These are phyloP conservation scores for Nasturtium officinale DNA, from an alignment of 345 rosid genomes.

Conservation along the genomic window DNA sequence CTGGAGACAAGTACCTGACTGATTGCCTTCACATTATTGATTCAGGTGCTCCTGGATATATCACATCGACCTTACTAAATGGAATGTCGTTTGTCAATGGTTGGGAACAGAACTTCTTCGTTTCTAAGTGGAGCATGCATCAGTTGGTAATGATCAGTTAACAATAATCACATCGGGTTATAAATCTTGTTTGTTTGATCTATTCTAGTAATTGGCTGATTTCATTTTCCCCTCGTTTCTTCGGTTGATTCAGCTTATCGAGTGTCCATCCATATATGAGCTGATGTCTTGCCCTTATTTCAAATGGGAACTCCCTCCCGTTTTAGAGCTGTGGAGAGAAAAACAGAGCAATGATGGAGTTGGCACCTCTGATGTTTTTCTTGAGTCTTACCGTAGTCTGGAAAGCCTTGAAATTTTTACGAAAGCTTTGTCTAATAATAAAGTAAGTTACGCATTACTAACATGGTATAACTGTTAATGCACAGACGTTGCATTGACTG, in stretches of 20 bases:
- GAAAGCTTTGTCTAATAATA: conserved; percentile 71
- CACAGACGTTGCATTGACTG: conserved; percentile 1
- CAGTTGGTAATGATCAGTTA: conserved; percentile 60
- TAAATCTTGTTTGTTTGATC: background rate
- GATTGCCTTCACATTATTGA: background rate
- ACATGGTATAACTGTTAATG: background rate
- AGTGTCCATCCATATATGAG: conserved; percentile 88
- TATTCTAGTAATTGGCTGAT: background rate
- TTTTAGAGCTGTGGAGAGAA: conserved; percentile 75
- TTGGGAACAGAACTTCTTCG: conserved; percentile 95
- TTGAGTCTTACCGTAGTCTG: conserved; percentile 66
- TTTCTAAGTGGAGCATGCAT: conserved; percentile 99
- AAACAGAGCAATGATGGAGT: conserved; percentile 46
- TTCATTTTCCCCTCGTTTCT: background rate
- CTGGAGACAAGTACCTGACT: background rate
- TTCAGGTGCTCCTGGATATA: conserved; percentile 92
- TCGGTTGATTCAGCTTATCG: conserved; percentile 66
- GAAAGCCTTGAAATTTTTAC: conserved; percentile 63
- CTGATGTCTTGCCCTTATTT: conserved; percentile 77
- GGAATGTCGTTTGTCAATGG: conserved; percentile 98
- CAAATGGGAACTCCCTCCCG: conserved; percentile 64
- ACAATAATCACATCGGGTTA: background rate
- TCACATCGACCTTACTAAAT: conserved; percentile 79
- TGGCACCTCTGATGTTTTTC: conserved; percentile 53
- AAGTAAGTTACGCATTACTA: conserved; percentile 47